phyloP scores from a whole-genome alignment of 1,284 basidiomycete species.

The Microbotryum intermedium region DNA sequence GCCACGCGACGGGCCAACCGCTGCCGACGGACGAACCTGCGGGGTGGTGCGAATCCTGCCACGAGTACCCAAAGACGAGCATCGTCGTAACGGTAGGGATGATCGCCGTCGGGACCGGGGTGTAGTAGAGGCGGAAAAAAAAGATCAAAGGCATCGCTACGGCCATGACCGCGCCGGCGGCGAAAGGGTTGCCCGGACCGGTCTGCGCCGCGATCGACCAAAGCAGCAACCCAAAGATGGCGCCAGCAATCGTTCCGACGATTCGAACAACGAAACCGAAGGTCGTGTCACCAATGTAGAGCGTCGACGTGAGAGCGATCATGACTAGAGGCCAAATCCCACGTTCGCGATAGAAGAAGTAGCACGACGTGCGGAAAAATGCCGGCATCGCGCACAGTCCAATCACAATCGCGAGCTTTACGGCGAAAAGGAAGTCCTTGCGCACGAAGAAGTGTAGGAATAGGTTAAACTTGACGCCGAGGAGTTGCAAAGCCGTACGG shows the following conservation, averaged over 20 bases:
- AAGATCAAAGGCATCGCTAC: conserved; percentile 56
- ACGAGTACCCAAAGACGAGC: conserved; percentile 26
- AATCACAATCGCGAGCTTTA: conserved; percentile 68
- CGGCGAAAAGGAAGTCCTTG: conserved; percentile 52
- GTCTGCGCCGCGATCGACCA: conserved; percentile 47
- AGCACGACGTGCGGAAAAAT: conserved; percentile 28
- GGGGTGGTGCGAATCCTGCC: conserved; percentile 34
- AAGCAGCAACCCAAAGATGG: conserved; percentile 50
- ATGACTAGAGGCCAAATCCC: conserved; percentile 30
- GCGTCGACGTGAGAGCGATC: conserved; percentile 12
- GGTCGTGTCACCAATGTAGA: conserved; percentile 35
- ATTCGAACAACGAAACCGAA: conserved; percentile 32
- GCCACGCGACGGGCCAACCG: conserved; percentile 46
- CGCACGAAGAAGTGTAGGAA: conserved; percentile 35
- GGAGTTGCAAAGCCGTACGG: conserved; percentile 31
- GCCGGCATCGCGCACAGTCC: conserved; percentile 35
- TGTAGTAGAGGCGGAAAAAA: conserved; percentile 62
- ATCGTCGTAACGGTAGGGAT: conserved; percentile 53
- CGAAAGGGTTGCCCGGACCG: conserved; percentile 61
- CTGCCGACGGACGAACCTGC: conserved; percentile 36
- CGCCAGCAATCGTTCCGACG: conserved; percentile 6
- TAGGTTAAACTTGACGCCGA: conserved; percentile 33
- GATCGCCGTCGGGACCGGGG: conserved; percentile 61
- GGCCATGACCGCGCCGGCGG: conserved; percentile 59
- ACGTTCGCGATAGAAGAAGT: conserved; percentile 35